Evolutionary conservation across 345 rosid species (phyloP).

Genomic region (Boechera divaricarpa): DNA sequence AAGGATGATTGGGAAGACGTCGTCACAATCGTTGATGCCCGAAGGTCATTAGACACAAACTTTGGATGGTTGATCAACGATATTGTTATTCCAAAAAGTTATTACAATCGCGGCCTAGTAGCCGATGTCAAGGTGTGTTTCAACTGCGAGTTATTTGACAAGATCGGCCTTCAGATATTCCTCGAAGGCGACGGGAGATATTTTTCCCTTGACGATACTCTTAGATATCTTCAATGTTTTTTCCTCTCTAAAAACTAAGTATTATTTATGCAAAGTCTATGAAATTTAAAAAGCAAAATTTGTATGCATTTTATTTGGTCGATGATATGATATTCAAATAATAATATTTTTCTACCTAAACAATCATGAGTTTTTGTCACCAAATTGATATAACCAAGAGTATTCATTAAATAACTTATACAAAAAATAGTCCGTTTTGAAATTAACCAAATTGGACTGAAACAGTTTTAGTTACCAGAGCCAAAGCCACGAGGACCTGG

Average conservation of each 20-base stretch:
- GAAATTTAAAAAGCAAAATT: background rate
- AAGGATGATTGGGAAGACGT: background rate
- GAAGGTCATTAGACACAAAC: background rate
- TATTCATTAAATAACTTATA: background rate
- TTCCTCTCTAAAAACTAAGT: background rate
- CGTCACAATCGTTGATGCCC: background rate
- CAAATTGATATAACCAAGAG: background rate
- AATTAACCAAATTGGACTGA: background rate
- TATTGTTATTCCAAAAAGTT: background rate
- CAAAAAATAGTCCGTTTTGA: conserved; percentile 24
- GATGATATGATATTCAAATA: background rate
- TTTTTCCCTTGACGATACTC: background rate
- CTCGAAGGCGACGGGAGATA: background rate
- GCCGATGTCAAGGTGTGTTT: background rate
- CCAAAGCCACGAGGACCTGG: conserved; percentile 89
- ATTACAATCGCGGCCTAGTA: background rate
- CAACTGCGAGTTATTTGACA: background rate
- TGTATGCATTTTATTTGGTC: too few species aligned
- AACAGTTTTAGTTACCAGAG: conserved; percentile 50
- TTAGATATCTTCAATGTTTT: background rate
- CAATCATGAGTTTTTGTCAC: background rate
- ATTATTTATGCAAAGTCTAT: background rate
- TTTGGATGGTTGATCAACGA: background rate
- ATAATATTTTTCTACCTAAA: background rate
- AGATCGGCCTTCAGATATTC: background rate